Base-by-base conservation (phyloP, 768 basidiomycete species). In the Mycena venus region DNA sequence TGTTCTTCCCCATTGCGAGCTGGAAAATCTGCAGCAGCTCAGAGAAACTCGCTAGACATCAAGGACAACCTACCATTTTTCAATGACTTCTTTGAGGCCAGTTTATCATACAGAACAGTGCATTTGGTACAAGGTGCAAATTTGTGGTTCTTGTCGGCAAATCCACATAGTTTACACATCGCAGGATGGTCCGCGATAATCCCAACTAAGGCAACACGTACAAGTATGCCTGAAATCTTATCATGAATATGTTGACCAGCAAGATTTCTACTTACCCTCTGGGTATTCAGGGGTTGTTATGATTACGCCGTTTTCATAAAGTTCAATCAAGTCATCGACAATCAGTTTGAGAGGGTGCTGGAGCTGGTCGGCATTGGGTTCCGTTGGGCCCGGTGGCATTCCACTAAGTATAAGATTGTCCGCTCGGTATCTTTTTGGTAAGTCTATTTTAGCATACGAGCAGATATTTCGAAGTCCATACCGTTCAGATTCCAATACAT, bases 151-250 rank as follows among this genome's bases (percentile, higher is more conserved):
- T 80, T 73, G 53, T 80, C 80, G 2, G 79, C 74, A 27, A 77
- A 79, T 6, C 80, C 75, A 27, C 64, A 70, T n/a, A 80, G 61
- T 67, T 76, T 76, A 68, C 75, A 76, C 75, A 78, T 74, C 1
- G 75, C 77, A 1, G 77, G 77, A 55, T 78, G 77, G 29, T 78
- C 75, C 23, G 72, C 76, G 9, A 78, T 72, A 9, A 78, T 63
- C 3, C 32, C 61, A 2, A 76, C 36, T 15, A 78, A 44, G 5
- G 62, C 72, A 6, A 74, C 75, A 14, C 68, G 67, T 7, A 62
- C 68, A 47, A 4, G 27, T n/a, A 61, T 38, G 10, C 42, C 42
- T 44, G 19, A 44, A 12, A 19, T 17, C 42, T n/a, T n/a, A n/a
- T n/a, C n/a, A n/a, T n/a, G n/a, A n/a, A 44, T 12, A 44, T 44